Evolutionary conservation across 495 filamentous ascomycete species (phyloP).

Genomic region (Penicillium macrosclerotiorum): DNA sequence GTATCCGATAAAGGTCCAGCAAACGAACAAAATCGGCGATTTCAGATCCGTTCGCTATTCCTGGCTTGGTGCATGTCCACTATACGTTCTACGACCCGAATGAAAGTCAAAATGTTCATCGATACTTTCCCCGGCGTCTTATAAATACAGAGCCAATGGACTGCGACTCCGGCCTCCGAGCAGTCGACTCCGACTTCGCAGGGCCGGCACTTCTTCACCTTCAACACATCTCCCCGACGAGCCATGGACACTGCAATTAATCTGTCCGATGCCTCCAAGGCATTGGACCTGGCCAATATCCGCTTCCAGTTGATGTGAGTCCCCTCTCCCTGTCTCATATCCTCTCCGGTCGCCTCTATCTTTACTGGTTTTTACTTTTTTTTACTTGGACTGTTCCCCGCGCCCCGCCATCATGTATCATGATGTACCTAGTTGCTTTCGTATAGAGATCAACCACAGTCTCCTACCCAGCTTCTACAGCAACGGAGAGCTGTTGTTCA

Average conservation of each 20-base stretch:
- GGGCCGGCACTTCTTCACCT: conserved; percentile 10
- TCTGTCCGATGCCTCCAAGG: conserved; percentile 76
- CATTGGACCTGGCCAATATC: conserved; percentile 87
- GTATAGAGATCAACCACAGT: background rate
- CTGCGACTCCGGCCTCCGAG: conserved; percentile 3
- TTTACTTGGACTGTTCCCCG: conserved; percentile 3
- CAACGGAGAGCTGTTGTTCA: too few relatives aligned
- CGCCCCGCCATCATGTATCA: conserved; percentile 14
- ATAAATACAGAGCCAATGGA: background rate
- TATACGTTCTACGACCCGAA: too few relatives aligned
- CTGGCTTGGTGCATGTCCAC: too few relatives aligned
- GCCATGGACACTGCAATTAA: conserved; percentile 90
- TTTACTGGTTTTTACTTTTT: background rate
- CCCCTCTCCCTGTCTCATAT: background rate
- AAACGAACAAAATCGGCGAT: too few relatives aligned
- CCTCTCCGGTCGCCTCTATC: too few relatives aligned
- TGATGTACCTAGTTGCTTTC: too few relatives aligned
- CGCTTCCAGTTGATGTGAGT: conserved; percentile 91
- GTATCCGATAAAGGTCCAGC: conserved; percentile 4
- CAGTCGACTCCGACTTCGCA: conserved; percentile 19
- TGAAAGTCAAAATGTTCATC: too few relatives aligned
- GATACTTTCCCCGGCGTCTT: too few relatives aligned
- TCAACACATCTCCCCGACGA: conserved; percentile 2
- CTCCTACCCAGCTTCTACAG: too few relatives aligned
- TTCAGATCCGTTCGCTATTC: too few relatives aligned